Base-by-base conservation (phyloP, 768 basidiomycete genomes). In the Suillus subaureus region DNA sequence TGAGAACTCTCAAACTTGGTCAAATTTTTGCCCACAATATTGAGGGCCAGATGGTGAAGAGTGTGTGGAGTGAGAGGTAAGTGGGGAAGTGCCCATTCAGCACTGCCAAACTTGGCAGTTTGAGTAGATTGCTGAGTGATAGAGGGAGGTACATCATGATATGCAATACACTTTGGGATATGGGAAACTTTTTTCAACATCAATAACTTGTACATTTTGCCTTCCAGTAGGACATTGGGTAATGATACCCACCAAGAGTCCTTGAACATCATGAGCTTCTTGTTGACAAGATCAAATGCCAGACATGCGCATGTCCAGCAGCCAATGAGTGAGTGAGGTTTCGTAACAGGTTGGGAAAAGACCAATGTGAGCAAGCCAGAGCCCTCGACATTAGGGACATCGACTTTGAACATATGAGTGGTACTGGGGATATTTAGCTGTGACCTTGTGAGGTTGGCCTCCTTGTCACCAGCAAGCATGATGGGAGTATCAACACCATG, bases 401-500 rank as follows among this genome's bases (percentile, higher is more conserved):
- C 3, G 5, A 56, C 33, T 43, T 28, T 57, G 21, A 52, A 37
- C 56, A 54, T 66, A 18, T 16, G 33, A 16, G 18, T 52, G 26
- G 45, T 39, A 18, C 31, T 11, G 18, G 42, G 39, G n/a, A 66
- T 9, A 13, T 37, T 18, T 31, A 66, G 45, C 43, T 12, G 21
- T 26, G 40, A 54, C 54, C 65, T 66, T n/a, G 65, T 45, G 43
- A 28, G n/a, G 26, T 16, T n/a, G 31, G 65, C 65, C 33, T 63
- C 40, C 15, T 26, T 23, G 21, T 43, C 43, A 7, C 40, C 7
- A 63, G 54, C 35, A 47, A n/a, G 45, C 4, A 9, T 47, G 28
- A 77, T 73, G 0, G 76, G 74, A 2, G 66, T 39, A 55, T 80
- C 78, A 13, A 60, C 42, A 5, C 76, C 77, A 7, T 70, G 66